Evolutionary conservation across 768 basidiomycete species (phyloP).

Genomic region (Pulveroboletus sp.): DNA sequence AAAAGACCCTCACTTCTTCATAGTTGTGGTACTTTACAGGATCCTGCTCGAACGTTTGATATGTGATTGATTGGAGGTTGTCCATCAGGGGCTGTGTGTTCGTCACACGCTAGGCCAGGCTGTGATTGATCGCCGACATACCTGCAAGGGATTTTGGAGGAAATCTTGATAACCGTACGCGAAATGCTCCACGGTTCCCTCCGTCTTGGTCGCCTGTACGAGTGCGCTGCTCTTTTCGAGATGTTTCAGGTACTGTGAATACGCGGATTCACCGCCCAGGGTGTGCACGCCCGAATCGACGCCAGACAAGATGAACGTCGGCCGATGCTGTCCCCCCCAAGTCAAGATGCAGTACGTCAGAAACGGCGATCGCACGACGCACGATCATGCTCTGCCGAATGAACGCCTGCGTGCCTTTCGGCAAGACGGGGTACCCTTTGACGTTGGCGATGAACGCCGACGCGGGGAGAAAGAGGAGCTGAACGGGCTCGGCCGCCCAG

Average conservation of each 20-base stretch:
- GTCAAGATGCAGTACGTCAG: constrained; percentile 20
- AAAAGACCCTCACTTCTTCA: constrained; percentile 62
- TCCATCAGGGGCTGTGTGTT: constrained; percentile 85
- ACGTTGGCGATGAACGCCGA: constrained; percentile 91
- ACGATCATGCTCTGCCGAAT: constrained; percentile 87
- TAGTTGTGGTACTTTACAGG: constrained; percentile 95
- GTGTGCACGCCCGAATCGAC: constrained; percentile 62
- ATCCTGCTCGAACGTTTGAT: constrained; percentile 97
- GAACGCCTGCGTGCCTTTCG: constrained; percentile 89
- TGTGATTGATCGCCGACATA: constrained; percentile 29
- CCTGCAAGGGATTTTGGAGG: constrained; percentile 92
- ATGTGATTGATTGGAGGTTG: constrained; percentile 90
- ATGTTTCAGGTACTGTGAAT: constrained; percentile 84
- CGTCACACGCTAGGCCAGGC: constrained; percentile 7
- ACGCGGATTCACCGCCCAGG: constrained; percentile 80
- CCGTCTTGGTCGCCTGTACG: constrained; percentile 57
- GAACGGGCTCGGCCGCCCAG: constrained; percentile 94
- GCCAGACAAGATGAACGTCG: constrained; percentile 77
- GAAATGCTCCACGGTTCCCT: constrained; percentile 83
- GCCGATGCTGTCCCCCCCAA: constrained; percentile 60
- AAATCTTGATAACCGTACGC: constrained; percentile 93
- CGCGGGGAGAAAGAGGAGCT: constrained; percentile 82
- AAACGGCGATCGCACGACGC: constrained; percentile 27
- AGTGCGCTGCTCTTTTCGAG: constrained; percentile 73
- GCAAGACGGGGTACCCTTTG: constrained; percentile 95